A percentile compares a stretch with the other conserved stretches of the same genome.
phyloP scores from a whole-genome alignment of 345 rosid species.

The Arabidopsis thaliana region TAIR10.1 NC_003076.8:2020501-2021000 shows the following conservation, averaged over 20 bases:
- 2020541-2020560: slow-evolving; percentile 9
- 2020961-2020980: slow-evolving; percentile 91
- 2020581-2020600: neutral
- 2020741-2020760: slow-evolving; percentile 85
- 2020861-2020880: slow-evolving; percentile 15
- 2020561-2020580: neutral
- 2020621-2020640: slow-evolving; percentile 9
- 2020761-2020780: slow-evolving; percentile 46
- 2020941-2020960: slow-evolving; percentile 90
- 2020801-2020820: slow-evolving; percentile 15
- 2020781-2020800: slow-evolving; percentile 9
- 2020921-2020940: slow-evolving; percentile 92
- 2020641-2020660: neutral
- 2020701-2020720: slow-evolving; percentile 97
- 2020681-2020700: slow-evolving; percentile 71
- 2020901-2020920: slow-evolving; percentile 80
- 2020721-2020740: slow-evolving; percentile 94
- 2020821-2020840: slow-evolving; percentile 11
- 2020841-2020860: slow-evolving; percentile 1
- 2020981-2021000: slow-evolving; percentile 29
- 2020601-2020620: neutral
- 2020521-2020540: slow-evolving; percentile 14
- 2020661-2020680: slow-evolving; percentile 5
- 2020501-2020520: neutral
- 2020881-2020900: slow-evolving; percentile 15